These are phyloP conservation scores for Dipodascopsis uninucleata DNA, from an alignment of 805 yeast genomes.

Conservation along the genomic window DNA sequence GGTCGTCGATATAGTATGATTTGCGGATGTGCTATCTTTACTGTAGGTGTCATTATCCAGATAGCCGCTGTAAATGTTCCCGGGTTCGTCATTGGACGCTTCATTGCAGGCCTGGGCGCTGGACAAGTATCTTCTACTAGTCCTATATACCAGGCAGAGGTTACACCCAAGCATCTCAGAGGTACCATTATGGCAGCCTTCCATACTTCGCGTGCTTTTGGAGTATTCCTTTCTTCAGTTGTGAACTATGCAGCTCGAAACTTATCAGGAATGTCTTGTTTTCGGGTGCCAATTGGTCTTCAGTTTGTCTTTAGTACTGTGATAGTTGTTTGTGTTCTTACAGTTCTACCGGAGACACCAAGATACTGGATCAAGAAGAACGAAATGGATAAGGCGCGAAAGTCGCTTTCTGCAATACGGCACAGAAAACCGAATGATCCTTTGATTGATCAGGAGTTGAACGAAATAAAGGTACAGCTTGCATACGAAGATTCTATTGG, in stretches of 20 bases:
- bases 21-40: constrained; percentile 66
- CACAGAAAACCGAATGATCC: constrained; percentile 44
- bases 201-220: constrained; percentile 71
- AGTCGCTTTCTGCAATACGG: constrained; percentile 49
- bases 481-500: constrained; percentile 41
- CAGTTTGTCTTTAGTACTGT: constrained; percentile 68
- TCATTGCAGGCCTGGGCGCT: constrained; percentile 68
- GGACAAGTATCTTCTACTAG: constrained; percentile 73
- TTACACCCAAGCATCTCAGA: constrained; percentile 71
- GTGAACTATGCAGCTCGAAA: constrained; percentile 64
- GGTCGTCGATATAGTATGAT: constrained; percentile 40
- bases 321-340: constrained; percentile 55
- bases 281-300: constrained; percentile 72
- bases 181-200: constrained; percentile 72
- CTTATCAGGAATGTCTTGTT: constrained; percentile 52
- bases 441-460: constrained; percentile 44
- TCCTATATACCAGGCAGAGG: constrained; percentile 74
- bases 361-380: constrained; percentile 61
- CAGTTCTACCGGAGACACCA: constrained; percentile 71
- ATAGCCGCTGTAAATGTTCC: constrained; percentile 73
- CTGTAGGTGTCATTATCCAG: constrained; percentile 80
- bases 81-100: constrained; percentile 64
- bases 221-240: constrained; percentile 64
- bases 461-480: constrained; percentile 47
- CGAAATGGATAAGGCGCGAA: constrained; percentile 53